phyloP scores from a whole-genome alignment of 169 alveolate species.

The Eimeria necatrix region DNA sequence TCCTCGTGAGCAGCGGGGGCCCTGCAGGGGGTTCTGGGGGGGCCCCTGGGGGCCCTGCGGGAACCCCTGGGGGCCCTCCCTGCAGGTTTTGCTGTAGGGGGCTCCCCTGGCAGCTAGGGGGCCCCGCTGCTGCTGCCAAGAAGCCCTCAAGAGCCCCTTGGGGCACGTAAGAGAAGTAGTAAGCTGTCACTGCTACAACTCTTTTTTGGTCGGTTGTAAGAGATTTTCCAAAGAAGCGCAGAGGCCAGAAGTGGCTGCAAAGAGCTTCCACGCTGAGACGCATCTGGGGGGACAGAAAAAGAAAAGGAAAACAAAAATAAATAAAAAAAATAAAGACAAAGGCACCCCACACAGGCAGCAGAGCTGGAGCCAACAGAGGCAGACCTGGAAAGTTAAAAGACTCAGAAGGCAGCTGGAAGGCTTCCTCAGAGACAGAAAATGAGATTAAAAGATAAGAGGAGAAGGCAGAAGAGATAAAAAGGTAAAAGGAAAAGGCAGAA shows the following conservation, averaged over 20 bases:
- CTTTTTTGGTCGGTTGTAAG: not conserved
- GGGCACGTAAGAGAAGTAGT: slow-evolving; percentile 30
- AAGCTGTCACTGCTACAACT: slow-evolving; percentile 16
- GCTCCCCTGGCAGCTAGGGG: no score
- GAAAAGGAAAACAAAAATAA: not conserved
- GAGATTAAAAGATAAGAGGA: not conserved
- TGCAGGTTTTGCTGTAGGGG: not conserved
- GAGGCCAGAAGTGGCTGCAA: not conserved
- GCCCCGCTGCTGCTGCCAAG: not conserved
- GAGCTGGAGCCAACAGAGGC: not conserved
- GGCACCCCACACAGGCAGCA: not conserved
- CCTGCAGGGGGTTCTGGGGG: not conserved
- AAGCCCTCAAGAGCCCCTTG: not conserved
- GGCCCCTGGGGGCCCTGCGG: not conserved
- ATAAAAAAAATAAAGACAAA: not conserved
- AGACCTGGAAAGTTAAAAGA: not conserved
- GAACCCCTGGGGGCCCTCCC: not conserved
- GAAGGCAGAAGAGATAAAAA: not conserved
- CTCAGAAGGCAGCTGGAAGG: not conserved
- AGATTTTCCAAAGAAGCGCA: not conserved
- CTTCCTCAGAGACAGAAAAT: not conserved
- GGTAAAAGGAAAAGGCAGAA: not conserved
- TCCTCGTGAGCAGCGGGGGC: not conserved
- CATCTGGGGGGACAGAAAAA: not conserved
- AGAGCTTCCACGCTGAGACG: not conserved